These are phyloP conservation scores for Hypoxylon cercidicola DNA, from an alignment of 495 filamentous ascomycete species.

Conservation along the genomic window DNA sequence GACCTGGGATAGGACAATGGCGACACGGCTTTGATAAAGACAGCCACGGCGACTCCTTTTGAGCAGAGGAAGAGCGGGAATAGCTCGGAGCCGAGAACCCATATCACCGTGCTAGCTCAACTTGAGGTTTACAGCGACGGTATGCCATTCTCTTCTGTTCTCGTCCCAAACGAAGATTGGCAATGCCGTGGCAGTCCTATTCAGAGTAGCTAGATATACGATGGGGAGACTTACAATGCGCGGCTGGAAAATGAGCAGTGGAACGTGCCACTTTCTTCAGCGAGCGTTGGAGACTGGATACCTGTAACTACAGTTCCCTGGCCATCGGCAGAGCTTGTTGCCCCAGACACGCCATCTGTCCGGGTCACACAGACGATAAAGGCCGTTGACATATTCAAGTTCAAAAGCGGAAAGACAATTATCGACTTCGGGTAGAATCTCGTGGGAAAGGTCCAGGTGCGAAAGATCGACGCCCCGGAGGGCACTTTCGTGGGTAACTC, in stretches of 20 bases:
- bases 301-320: conserved; percentile 19
- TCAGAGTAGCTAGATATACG: conserved; percentile 56
- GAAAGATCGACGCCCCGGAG: conserved; percentile 41
- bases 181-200: conserved; percentile 48
- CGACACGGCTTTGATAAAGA: conserved; percentile 42
- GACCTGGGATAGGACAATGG: conserved; percentile 60
- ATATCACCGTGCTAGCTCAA: conserved; percentile 49
- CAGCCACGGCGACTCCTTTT: conserved; percentile 15
- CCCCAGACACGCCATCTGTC: conserved; percentile 47
- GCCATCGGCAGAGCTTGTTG: conserved; percentile 34
- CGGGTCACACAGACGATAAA: conserved; percentile 39
- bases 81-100: conserved; percentile 30
- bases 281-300: conserved; percentile 1
- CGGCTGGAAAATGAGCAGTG: conserved; percentile 43
- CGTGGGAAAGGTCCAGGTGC: conserved; percentile 52
- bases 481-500: conserved; percentile 33
- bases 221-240: conserved; percentile 60
- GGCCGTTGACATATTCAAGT: conserved; percentile 49
- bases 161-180: conserved; percentile 54
- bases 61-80: conserved; percentile 28
- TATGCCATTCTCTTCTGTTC: conserved; percentile 28
- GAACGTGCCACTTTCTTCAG: conserved; percentile 13
- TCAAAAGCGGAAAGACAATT: conserved; percentile 52
- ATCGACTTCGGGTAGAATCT: conserved; percentile 65
- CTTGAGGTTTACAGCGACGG: conserved; percentile 49